phyloP scores from a whole-genome alignment of 1,284 basidiomycete species.

The Singerocomus inundabilis region DNA sequence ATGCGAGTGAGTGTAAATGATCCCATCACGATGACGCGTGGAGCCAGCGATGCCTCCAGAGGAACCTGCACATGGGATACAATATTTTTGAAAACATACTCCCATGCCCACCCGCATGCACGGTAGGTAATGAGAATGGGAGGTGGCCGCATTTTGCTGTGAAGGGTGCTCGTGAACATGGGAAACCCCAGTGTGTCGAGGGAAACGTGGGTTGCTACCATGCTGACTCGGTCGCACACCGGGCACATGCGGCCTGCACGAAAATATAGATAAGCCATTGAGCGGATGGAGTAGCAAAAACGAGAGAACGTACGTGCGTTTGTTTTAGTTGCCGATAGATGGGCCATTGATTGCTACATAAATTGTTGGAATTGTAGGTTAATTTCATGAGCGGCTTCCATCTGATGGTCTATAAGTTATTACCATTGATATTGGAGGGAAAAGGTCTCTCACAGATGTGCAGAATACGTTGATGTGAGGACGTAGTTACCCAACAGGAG shows the following conservation, averaged over 20 bases:
- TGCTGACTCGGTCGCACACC: background rate
- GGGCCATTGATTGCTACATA: no score
- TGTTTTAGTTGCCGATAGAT: no score
- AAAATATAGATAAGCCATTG: background rate
- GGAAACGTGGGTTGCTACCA: background rate
- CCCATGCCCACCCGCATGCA: background rate
- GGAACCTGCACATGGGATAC: background rate
- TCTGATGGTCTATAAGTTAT: no score
- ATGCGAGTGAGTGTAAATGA: background rate
- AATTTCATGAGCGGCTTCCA: no score
- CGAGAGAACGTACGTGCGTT: no score
- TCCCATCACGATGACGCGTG: background rate
- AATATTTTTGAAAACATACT: background rate
- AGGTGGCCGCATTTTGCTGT: no score
- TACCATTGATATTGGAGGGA: no score
- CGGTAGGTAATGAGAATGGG: background rate
- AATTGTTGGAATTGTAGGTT: no score
- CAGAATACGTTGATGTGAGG: no score
- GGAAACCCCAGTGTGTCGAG: background rate
- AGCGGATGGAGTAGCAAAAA: no score
- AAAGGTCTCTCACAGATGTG: no score
- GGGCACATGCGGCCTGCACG: background rate
- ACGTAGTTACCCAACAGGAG: no score
- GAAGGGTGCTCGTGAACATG: background rate
- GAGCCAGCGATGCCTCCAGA: background rate